Conservation (phyloP, 2,329 filamentous ascomycete species). For the Dryadomyces quercus-mongolicae region DNA sequence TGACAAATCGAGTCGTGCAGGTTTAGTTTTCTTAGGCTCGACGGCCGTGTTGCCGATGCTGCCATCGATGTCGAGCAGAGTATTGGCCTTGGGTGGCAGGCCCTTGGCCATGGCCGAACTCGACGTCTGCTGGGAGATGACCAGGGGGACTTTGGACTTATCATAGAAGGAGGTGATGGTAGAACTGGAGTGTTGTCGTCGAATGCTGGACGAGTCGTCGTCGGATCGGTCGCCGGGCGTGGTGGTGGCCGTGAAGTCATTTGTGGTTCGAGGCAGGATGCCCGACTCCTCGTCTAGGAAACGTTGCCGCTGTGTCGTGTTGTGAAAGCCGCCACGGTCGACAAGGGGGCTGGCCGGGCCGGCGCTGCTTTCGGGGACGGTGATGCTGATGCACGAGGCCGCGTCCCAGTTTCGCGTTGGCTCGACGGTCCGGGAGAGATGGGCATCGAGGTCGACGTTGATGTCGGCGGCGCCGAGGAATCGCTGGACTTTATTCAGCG, state of each 20-base stretch:
- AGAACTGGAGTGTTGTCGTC: constrained; percentile 38
- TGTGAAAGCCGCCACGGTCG: constrained; percentile 11
- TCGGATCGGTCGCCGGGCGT: constrained; percentile 13
- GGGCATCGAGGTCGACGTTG: constrained; percentile 22
- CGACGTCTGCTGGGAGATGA: constrained; percentile 48
- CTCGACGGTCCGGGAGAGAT: background rate
- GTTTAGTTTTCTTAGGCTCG: constrained; percentile 29
- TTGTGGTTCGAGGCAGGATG: constrained; percentile 25
- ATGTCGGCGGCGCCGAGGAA: constrained; percentile 34
- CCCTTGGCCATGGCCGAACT: constrained; percentile 47
- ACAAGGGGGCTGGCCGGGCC: constrained; percentile 17
- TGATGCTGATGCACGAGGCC: constrained; percentile 26
- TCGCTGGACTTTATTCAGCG: constrained; percentile 38
- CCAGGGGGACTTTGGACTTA: constrained; percentile 39
- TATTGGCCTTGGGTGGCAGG: constrained; percentile 32
- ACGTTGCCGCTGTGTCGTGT: constrained; percentile 15
- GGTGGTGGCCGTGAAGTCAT: constrained; percentile 9
- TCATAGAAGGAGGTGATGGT: constrained; percentile 48
- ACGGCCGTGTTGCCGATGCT: constrained; percentile 14
- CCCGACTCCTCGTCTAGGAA: constrained; percentile 36
- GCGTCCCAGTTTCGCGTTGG: constrained; percentile 27
- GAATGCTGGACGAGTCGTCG: constrained; percentile 31
- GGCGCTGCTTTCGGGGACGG: constrained; percentile 27
- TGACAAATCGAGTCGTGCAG: constrained; percentile 36
- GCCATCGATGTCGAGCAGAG: constrained; percentile 30